Evolutionary conservation across 768 basidiomycete species (phyloP).

Genomic region (Leccinum fibrillosum): DNA sequence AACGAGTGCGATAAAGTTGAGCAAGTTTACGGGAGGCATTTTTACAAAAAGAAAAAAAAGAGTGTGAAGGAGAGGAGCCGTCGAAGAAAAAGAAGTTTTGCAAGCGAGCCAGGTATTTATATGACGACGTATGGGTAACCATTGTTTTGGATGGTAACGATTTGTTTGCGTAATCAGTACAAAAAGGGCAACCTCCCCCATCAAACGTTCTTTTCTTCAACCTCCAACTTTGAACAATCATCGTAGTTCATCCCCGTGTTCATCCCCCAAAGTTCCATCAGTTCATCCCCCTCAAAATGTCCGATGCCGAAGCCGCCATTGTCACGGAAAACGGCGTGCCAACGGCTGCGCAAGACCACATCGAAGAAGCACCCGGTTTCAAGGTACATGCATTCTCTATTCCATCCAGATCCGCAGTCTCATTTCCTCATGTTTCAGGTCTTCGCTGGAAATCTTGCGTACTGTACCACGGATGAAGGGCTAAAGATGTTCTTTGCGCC

Average conservation of each 20-base stretch:
- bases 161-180: constrained; percentile 32
- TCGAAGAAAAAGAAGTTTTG: no score
- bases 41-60: constrained; percentile 1
- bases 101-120: no score
- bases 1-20: constrained; percentile 57
- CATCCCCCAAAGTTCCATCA: constrained; percentile 49
- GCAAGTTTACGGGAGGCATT: constrained; percentile 48
- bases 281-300: constrained; percentile 66
- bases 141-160: no score
- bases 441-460: constrained; percentile 95
- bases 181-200: constrained; percentile 36
- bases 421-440: constrained; percentile 48
- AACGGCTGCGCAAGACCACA: constrained; percentile 68
- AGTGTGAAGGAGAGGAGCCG: not conserved
- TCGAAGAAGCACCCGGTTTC: constrained; percentile 75
- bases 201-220: constrained; percentile 50
- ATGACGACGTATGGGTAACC: no score
- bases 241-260: constrained; percentile 54
- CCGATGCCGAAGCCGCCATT: constrained; percentile 86
- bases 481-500: constrained; percentile 92
- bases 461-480: constrained; percentile 90
- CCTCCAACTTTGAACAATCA: constrained; percentile 79
- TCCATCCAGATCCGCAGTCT: constrained; percentile 14
- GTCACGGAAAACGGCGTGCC: constrained; percentile 82
- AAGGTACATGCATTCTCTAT: constrained; percentile 50